Evolutionary conservation across 441 rosid genomes (phyloP).

Genomic region (Corymbia calophylla): DNA sequence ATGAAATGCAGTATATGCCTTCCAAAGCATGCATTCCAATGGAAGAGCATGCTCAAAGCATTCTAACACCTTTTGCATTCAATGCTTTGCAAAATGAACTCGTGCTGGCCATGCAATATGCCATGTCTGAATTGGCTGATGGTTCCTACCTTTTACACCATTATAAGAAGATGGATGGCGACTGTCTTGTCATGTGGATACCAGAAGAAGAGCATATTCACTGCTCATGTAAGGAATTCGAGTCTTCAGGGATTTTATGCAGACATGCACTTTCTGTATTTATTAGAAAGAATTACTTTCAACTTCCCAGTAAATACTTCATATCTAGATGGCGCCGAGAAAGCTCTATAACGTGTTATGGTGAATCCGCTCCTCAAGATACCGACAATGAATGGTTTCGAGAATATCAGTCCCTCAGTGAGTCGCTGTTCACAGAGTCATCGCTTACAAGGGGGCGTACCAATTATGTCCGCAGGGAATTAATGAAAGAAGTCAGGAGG

Average conservation of each 20-base stretch:
- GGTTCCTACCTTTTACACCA: slow-evolving; percentile 73
- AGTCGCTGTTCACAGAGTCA: slow-evolving; percentile 57
- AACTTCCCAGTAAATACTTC: slow-evolving; percentile 72
- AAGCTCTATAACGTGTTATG: slow-evolving; percentile 24
- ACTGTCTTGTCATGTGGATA: slow-evolving; percentile 60
- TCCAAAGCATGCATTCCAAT: slow-evolving; percentile 72
- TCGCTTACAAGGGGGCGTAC: slow-evolving; percentile 49
- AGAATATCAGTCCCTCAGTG: slow-evolving; percentile 60
- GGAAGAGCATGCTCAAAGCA: slow-evolving; percentile 72
- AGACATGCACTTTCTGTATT: slow-evolving; percentile 73
- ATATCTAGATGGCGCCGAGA: slow-evolving; percentile 63
- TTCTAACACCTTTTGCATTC: slow-evolving; percentile 81
- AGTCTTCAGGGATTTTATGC: slow-evolving; percentile 70
- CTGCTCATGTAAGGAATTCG: slow-evolving; percentile 92
- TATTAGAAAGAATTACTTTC: slow-evolving; percentile 58
- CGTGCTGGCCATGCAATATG: slow-evolving; percentile 69
- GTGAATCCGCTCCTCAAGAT: slow-evolving; percentile 34
- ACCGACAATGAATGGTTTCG: slow-evolving; percentile 44
- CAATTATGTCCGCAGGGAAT: slow-evolving; percentile 52
- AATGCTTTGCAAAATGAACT: slow-evolving; percentile 66
- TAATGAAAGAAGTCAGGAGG: slow-evolving; percentile 18
- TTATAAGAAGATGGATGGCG: slow-evolving; percentile 78
- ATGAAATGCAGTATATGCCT: slow-evolving; percentile 35
- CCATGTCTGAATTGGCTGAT: slow-evolving; percentile 61
- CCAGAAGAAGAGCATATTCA: slow-evolving; percentile 73